A percentile compares a stretch with the other conserved stretches of the same genome.
phyloP scores from a whole-genome alignment of 768 basidiomycete species.

The Pilatotrama ljubarskyi region DNA sequence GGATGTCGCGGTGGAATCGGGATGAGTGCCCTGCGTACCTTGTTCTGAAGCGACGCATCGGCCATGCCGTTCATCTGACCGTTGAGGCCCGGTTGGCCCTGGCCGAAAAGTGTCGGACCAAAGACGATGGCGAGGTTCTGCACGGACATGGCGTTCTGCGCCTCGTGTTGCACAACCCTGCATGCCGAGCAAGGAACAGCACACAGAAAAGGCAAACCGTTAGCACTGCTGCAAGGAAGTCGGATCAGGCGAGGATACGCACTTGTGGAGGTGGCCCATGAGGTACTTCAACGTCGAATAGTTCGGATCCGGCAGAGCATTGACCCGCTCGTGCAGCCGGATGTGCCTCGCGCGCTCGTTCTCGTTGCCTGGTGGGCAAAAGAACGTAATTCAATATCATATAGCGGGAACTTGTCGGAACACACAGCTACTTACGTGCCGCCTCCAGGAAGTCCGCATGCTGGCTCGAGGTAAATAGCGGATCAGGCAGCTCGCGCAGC shows the following conservation, averaged over 20 bases:
- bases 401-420: background rate
- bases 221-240: no score
- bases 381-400: background rate
- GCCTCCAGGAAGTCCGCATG: conserved; percentile 96
- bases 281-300: conserved; percentile 96
- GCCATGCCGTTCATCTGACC: conserved; percentile 57
- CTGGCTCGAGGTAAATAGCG: conserved; percentile 77
- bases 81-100: conserved; percentile 45
- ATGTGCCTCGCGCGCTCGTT: conserved; percentile 96
- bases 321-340: conserved; percentile 93
- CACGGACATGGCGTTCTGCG: conserved; percentile 87
- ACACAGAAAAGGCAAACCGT: no score
- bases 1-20: background rate
- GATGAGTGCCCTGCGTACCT: conserved; percentile 40
- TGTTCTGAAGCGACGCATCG: conserved; percentile 72
- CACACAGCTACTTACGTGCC: conserved; percentile 62
- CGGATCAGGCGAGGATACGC: conserved; percentile 34
- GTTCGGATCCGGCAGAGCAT: conserved; percentile 97
- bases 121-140: conserved; percentile 96
- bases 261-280: conserved; percentile 92
- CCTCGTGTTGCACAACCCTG: conserved; percentile 75
- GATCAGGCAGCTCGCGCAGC: conserved; percentile 95
- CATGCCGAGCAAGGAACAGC: background rate
- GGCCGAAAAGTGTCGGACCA: conserved; percentile 95
- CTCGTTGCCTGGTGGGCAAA: conserved; percentile 64